Evolutionary conservation across 1,139 yeast genomes (phyloP).

Genomic region (Taphrina communis): DNA sequence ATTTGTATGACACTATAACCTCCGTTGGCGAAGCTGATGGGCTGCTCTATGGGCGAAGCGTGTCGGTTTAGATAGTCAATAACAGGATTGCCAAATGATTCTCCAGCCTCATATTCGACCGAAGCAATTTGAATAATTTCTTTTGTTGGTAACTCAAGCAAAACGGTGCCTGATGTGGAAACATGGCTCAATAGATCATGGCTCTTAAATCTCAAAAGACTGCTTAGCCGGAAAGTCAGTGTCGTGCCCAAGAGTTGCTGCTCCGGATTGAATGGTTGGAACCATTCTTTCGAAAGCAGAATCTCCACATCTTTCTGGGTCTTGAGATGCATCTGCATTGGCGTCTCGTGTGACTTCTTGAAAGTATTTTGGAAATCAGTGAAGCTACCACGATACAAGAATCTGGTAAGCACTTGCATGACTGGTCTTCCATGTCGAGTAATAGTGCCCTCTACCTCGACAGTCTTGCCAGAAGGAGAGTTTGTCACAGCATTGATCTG

Average conservation of each 20-base stretch:
- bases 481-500: slow-evolving; percentile 86
- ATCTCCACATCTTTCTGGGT: slow-evolving; percentile 91
- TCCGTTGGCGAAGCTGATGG: slow-evolving; percentile 83
- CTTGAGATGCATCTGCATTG: slow-evolving; percentile 75
- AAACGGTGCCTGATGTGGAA: slow-evolving; percentile 81
- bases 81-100: slow-evolving; percentile 96
- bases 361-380: slow-evolving; percentile 88
- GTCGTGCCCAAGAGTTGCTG: slow-evolving; percentile 77
- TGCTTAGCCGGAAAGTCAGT: slow-evolving; percentile 86
- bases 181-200: slow-evolving; percentile 79
- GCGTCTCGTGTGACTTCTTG: slow-evolving; percentile 85
- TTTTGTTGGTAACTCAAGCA: slow-evolving; percentile 88
- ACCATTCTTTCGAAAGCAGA: slow-evolving; percentile 95
- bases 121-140: slow-evolving; percentile 87
- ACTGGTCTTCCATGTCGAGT: slow-evolving; percentile 77
- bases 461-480: slow-evolving; percentile 92
- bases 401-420: slow-evolving; percentile 92
- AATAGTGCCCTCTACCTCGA: slow-evolving; percentile 91
- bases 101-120: slow-evolving; percentile 88
- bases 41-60: slow-evolving; percentile 94
- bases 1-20: slow-evolving; percentile 53
- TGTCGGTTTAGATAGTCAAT: slow-evolving; percentile 89
- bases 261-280: slow-evolving; percentile 73
- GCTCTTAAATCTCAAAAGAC: slow-evolving; percentile 80
- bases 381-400: slow-evolving; percentile 94